phyloP scores from a whole-genome alignment of 768 basidiomycete species.

The Gloeostereum incarnatum region DNA sequence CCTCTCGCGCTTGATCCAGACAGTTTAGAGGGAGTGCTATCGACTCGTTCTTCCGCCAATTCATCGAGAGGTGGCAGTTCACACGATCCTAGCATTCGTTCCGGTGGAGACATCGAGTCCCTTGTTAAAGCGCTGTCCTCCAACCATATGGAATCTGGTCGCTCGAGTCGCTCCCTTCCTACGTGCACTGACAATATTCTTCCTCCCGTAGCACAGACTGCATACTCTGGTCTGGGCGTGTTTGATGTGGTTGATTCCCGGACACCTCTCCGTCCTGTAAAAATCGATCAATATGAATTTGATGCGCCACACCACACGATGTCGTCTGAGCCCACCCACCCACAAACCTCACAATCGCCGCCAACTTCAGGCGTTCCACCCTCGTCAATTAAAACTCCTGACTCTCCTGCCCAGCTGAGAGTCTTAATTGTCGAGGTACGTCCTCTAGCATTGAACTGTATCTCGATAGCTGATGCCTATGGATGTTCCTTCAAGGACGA shows the following conservation, averaged over 20 bases:
- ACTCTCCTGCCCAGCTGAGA: constrained; percentile 18
- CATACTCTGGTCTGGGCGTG: no score
- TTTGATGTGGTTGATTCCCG: constrained; percentile 17
- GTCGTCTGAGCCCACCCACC: not conserved
- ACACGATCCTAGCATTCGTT: no score
- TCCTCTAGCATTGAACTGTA: constrained; percentile 3
- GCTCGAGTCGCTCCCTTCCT: not conserved
- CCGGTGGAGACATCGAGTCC: constrained; percentile 29
- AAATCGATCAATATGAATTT: constrained; percentile 18
- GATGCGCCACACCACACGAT: constrained; percentile 8
- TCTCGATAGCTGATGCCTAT: not conserved
- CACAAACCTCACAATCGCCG: not conserved
- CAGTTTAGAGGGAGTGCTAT: no score
- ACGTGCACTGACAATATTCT: not conserved
- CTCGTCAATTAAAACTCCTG: not conserved
- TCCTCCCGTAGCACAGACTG: not conserved
- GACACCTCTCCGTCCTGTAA: constrained; percentile 24
- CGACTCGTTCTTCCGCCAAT: not conserved
- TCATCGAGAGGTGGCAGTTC: constrained; percentile 1
- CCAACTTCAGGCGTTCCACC: not conserved
- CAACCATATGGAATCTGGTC: constrained; percentile 18
- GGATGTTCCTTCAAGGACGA: constrained; percentile 48
- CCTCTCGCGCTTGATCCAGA: constrained; percentile 52
- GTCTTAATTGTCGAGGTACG: constrained; percentile 63
- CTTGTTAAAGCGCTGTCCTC: constrained; percentile 40